These are phyloP conservation scores for Mucor irregularis DNA, from an alignment of 371 early-diverging fungal species.

Conservation along the genomic window DNA sequence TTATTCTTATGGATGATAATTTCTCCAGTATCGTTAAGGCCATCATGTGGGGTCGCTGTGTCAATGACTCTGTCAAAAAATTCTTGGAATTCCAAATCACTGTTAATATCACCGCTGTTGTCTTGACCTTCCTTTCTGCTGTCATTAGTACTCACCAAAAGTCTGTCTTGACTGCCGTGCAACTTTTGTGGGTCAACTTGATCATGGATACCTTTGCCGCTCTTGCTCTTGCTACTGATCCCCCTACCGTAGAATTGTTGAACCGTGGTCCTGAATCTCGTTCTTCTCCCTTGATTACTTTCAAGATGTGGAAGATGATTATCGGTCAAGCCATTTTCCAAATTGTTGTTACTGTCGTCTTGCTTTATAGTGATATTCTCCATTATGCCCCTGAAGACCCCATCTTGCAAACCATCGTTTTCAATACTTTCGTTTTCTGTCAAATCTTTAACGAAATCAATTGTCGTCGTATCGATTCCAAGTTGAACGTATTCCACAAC, in stretches of 20 bases:
- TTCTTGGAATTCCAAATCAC: slow-evolving; percentile 78
- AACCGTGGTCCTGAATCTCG: slow-evolving; percentile 60
- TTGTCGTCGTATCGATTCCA: slow-evolving; percentile 63
- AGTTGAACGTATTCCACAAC: slow-evolving; percentile 60
- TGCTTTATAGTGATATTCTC: slow-evolving; percentile 49
- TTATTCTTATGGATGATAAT: slow-evolving; percentile 77
- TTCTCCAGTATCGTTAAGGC: slow-evolving; percentile 74
- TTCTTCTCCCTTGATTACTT: slow-evolving; percentile 60
- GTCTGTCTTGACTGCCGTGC: slow-evolving; percentile 64
- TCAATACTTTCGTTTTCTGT: slow-evolving; percentile 80
- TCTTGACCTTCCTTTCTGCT: slow-evolving; percentile 62
- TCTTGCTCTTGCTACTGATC: slow-evolving; percentile 70
- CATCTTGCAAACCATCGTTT: slow-evolving; percentile 63
- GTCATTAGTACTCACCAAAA: slow-evolving; percentile 38
- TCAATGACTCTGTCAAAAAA: slow-evolving; percentile 73
- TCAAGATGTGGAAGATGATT: slow-evolving; percentile 74
- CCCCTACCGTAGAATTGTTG: slow-evolving; percentile 62
- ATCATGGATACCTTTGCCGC: slow-evolving; percentile 80
- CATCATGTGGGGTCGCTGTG: slow-evolving; percentile 75
- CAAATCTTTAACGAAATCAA: slow-evolving; percentile 82
- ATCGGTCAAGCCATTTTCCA: slow-evolving; percentile 60
- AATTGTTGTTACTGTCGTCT: slow-evolving; percentile 48
- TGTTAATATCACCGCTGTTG: slow-evolving; percentile 69
- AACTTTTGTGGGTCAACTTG: slow-evolving; percentile 75
- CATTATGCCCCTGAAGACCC: slow-evolving; percentile 28